Evolutionary conservation across 148 eudicot species (phyloP).

Genomic region (Fagopyrum esculentum): DNA sequence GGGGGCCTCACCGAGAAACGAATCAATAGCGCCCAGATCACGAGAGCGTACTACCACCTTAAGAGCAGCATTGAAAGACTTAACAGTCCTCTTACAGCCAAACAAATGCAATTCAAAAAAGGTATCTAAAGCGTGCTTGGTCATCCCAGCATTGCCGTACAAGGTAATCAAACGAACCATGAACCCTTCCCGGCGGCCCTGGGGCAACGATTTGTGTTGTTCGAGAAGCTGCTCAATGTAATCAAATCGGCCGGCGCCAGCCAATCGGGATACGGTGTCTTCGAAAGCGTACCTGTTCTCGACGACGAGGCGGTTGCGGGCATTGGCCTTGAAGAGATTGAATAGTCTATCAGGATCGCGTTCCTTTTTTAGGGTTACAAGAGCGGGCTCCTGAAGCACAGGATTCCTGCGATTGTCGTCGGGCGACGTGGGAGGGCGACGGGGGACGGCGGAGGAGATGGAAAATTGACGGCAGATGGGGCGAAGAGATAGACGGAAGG

Average conservation of each 20-base stretch:
- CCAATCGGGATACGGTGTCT: slow-evolving; percentile 68
- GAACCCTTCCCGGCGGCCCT: slow-evolving; percentile 80
- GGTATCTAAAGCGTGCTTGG: slow-evolving; percentile 54
- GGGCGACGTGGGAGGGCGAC: neutral
- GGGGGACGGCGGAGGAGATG: slow-evolving; percentile 7
- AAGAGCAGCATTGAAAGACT: slow-evolving; percentile 70
- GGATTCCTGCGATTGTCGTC: neutral
- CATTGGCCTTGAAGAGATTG: slow-evolving; percentile 55
- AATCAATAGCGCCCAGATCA: slow-evolving; percentile 38
- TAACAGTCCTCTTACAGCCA: slow-evolving; percentile 64
- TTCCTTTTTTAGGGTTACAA: slow-evolving; percentile 56
- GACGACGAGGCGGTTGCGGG: slow-evolving; percentile 47
- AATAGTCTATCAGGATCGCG: slow-evolving; percentile 69
- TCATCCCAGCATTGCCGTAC: slow-evolving; percentile 82
- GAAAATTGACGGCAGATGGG: slow-evolving; percentile 9
- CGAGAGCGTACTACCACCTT: slow-evolving; percentile 47
- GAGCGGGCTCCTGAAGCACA: slow-evolving; percentile 44
- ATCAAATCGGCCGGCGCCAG: slow-evolving; percentile 51
- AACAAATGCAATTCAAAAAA: slow-evolving; percentile 59
- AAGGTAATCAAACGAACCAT: slow-evolving; percentile 67
- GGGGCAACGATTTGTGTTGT: slow-evolving; percentile 70
- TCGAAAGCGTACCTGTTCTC: slow-evolving; percentile 69
- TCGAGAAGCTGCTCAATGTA: slow-evolving; percentile 66
- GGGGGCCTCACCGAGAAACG: slow-evolving; percentile 42
- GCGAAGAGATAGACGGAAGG: slow-evolving; percentile 4